These are phyloP conservation scores for Xylariaceae sp. DNA, from an alignment of 2,329 filamentous ascomycete genomes.

Conservation along the genomic window DNA sequence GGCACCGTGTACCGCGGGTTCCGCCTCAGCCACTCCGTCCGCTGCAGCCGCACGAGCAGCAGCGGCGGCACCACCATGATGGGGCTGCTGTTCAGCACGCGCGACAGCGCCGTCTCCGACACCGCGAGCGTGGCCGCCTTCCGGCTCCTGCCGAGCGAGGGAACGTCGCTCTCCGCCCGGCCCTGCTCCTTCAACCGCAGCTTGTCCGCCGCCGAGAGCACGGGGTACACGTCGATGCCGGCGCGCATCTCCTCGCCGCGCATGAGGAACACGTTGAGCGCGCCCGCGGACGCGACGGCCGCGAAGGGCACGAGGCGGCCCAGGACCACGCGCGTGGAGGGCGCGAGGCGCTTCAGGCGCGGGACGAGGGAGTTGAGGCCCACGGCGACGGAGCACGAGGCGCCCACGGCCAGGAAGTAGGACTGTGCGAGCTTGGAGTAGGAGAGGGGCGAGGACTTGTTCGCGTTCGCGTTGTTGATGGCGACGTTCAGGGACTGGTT, in stretches of 20 bases:
- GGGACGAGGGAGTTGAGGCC: slow-evolving; percentile 89
- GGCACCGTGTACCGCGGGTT: slow-evolving; percentile 74
- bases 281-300: slow-evolving; percentile 86
- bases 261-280: slow-evolving; percentile 96
- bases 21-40: slow-evolving; percentile 73
- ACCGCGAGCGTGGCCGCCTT: slow-evolving; percentile 87
- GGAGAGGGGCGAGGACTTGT: slow-evolving; percentile 90
- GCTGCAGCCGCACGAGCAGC: slow-evolving; percentile 78
- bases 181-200: slow-evolving; percentile 51
- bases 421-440: slow-evolving; percentile 79
- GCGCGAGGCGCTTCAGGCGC: slow-evolving; percentile 70
- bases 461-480: slow-evolving; percentile 96
- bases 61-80: slow-evolving; percentile 96
- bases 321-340: slow-evolving; percentile 71
- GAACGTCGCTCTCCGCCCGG: slow-evolving; percentile 59
- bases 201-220: slow-evolving; percentile 68
- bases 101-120: slow-evolving; percentile 83
- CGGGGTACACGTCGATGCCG: slow-evolving; percentile 89
- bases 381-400: slow-evolving; percentile 89
- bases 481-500: slow-evolving; percentile 98
- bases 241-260: slow-evolving; percentile 89
- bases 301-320: slow-evolving; percentile 92
- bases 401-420: slow-evolving; percentile 86
- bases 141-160: slow-evolving; percentile 78
- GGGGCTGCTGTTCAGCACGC: slow-evolving; percentile 89